Evolutionary conservation across 2,329 filamentous ascomycete genomes (phyloP), one percentile per base, ranked within the genome.

Genomic region (Ophiostoma himal-ulmi): DNA sequence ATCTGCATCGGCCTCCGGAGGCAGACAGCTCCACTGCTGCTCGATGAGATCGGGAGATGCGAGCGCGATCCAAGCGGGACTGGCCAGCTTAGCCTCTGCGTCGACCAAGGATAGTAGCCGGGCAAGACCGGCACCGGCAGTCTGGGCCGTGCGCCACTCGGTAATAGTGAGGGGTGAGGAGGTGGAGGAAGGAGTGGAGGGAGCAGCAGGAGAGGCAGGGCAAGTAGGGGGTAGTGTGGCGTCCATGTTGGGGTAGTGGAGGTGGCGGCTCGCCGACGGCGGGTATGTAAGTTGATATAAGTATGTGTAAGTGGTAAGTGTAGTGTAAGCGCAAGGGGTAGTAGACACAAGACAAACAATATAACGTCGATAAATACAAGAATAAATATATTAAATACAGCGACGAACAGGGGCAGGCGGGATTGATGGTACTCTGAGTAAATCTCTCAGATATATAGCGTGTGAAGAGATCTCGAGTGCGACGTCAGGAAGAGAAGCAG

Each of bases 131-230:
- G n/a, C 37, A 17, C 65, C 65, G 37, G 37, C 36, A n/a, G 65
- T 67, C 39, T 67, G 65, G 37, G 65, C 37, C 10, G 39, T 7
- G 22, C 39, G 65, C 65, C 65, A 67, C 65, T 67, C 65, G 65
- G 37, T 0, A 8, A 67, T 67, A 26, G 39, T 48, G 22, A 67
- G 37, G n/a, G 39, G 37, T 0, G 22, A n/a, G 26, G 37, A 17
- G 20, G 64, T 44, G 13, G 14, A 7, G 37, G 22, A 20, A 13
- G 65, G 13, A 17, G 37, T 13, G 37, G 22, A 20, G 39, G 65
- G 13, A 17, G 64, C 5, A 14, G 22, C 10, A 8, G 26, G 57
- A 34, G 26, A 22, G 22, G 20, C n/a, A 36, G 30, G 57, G 30
- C 13, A 30, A n/a, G 17, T 20, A 36, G 57, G 10, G 5, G 57